Evolutionary conservation across 345 rosid species (phyloP).

Genomic region (Arabidopsis thaliana): TAIR10.1 NC_003071.7:13328001-13328500

Average conservation of each 20-base stretch:
- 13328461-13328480: background rate
- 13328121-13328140: background rate
- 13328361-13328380: background rate
- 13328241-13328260: background rate
- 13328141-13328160: background rate
- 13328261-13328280: background rate
- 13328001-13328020: background rate
- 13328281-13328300: background rate
- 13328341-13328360: background rate
- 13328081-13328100: background rate
- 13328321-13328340: background rate
- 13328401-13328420: background rate
- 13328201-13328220: background rate
- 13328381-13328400: background rate
- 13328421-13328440: background rate
- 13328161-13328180: background rate
- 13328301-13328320: background rate
- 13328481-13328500: background rate
- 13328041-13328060: background rate
- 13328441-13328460: background rate
- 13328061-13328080: background rate
- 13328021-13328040: background rate
- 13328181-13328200: background rate
- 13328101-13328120: background rate
- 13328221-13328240: background rate